phyloP scores from a whole-genome alignment of 441 rosid species.

The Erodium texanum region DNA sequence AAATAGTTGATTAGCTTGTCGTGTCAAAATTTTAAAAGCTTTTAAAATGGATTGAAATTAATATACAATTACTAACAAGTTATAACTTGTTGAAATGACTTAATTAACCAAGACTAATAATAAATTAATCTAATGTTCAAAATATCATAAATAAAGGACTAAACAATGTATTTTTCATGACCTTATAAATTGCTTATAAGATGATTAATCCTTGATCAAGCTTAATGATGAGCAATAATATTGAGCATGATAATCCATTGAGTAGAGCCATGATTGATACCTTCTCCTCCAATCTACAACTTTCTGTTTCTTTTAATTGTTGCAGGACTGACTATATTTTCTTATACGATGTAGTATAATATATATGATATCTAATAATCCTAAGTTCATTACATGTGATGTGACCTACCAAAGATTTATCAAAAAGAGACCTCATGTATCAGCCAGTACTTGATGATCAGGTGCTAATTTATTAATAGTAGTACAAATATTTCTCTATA shows the following conservation, averaged over 20 bases:
- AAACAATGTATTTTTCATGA: neutral
- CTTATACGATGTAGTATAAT: neutral
- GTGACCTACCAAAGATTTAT: conserved; percentile 3
- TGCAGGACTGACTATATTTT: conserved; percentile 1
- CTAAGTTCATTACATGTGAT: conserved; percentile 1
- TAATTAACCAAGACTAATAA: too few relatives aligned
- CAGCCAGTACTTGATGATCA: neutral
- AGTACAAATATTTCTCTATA: neutral
- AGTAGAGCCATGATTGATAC: conserved; percentile 17
- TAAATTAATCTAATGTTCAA: too few relatives aligned
- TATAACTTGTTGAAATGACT: too few relatives aligned
- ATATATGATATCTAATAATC: conserved; percentile 3
- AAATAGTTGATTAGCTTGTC: too few relatives aligned
- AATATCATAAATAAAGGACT: neutral
- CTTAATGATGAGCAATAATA: conserved; percentile 12
- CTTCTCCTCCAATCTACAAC: conserved; percentile 6
- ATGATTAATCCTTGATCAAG: neutral
- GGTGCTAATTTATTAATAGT: neutral
- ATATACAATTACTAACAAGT: too few relatives aligned
- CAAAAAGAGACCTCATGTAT: neutral
- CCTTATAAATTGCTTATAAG: neutral
- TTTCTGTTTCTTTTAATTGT: conserved; percentile 6
- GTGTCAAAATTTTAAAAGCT: too few relatives aligned
- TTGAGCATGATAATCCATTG: conserved; percentile 14
- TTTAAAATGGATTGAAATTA: too few relatives aligned